phyloP scores from a whole-genome alignment of 768 basidiomycete genomes.

The Tylopilus balloui region DNA sequence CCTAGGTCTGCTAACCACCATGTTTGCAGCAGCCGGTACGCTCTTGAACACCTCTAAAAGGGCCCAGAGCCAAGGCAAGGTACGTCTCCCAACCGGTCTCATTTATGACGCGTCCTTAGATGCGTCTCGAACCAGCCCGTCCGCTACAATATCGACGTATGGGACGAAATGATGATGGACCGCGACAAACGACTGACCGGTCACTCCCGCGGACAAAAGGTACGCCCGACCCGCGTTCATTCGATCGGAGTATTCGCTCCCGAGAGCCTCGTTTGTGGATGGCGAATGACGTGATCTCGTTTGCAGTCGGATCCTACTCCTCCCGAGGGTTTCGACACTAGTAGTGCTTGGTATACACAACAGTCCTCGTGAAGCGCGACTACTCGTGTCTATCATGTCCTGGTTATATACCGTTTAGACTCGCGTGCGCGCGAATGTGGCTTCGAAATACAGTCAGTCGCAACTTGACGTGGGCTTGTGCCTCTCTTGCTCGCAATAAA shows the following conservation, averaged over 20 bases:
- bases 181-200: conserved; percentile 87
- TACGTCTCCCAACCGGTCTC: conserved; percentile 24
- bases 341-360: conserved; percentile 70
- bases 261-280: not conserved
- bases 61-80: conserved; percentile 90
- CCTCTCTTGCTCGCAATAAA: not conserved
- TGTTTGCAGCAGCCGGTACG: conserved; percentile 91
- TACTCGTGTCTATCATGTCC: conserved; percentile 23
- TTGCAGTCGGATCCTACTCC: conserved; percentile 61
- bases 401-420: conserved; percentile 20
- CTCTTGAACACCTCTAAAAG: conserved; percentile 73
- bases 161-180: conserved; percentile 97
- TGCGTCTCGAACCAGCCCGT: conserved; percentile 51
- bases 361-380: conserved; percentile 34
- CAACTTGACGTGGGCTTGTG: not conserved
- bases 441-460: not conserved
- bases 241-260: not conserved
- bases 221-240: conserved; percentile 35
- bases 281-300: not conserved
- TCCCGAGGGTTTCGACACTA: conserved; percentile 67
- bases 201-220: conserved; percentile 78
- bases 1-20: conserved; percentile 72
- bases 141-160: conserved; percentile 79
- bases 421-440: not conserved
- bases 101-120: not conserved